A percentile compares a stretch with the other conserved stretches of the same genome.
These are phyloP conservation scores for Pholiota microspora DNA, from an alignment of 768 basidiomycete genomes.

Conservation along the genomic window DNA sequence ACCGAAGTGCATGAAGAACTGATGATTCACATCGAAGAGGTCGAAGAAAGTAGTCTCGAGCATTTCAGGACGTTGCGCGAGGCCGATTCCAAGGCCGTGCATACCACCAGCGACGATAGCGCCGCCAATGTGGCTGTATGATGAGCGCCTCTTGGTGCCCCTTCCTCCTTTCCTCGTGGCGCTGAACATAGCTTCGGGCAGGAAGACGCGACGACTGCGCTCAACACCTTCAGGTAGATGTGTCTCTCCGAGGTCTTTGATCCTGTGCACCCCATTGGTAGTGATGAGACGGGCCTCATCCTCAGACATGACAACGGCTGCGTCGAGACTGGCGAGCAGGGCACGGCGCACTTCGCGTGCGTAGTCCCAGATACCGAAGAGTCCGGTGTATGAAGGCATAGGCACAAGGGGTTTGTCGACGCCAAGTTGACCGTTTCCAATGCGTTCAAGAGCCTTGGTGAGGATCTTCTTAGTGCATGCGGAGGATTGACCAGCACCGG, in stretches of 20 bases:
- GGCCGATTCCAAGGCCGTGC: conserved; percentile 79
- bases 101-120: conserved; percentile 74
- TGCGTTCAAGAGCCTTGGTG: conserved; percentile 70
- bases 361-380: conserved; percentile 84
- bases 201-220: conserved; percentile 79
- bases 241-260: conserved; percentile 68
- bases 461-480: conserved; percentile 59
- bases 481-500: conserved; percentile 52
- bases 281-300: conserved; percentile 77
- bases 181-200: conserved; percentile 98
- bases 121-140: conserved; percentile 32
- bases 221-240: conserved; percentile 83
- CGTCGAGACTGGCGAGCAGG: conserved; percentile 79
- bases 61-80: conserved; percentile 75
- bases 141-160: conserved; percentile 36
- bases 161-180: conserved; percentile 43
- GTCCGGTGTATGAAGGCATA: conserved; percentile 82
- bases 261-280: conserved; percentile 58
- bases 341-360: conserved; percentile 73
- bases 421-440: conserved; percentile 74
- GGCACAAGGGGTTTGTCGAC: conserved; percentile 41
- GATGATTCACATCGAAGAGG: conserved; percentile 82
- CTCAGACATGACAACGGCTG: conserved; percentile 76
- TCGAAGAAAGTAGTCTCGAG: conserved; percentile 80
- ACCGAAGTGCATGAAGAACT: conserved; percentile 71